These are phyloP conservation scores for Pharnaceum exiguum DNA, from an alignment of 148 eudicot species.

Conservation along the genomic window DNA sequence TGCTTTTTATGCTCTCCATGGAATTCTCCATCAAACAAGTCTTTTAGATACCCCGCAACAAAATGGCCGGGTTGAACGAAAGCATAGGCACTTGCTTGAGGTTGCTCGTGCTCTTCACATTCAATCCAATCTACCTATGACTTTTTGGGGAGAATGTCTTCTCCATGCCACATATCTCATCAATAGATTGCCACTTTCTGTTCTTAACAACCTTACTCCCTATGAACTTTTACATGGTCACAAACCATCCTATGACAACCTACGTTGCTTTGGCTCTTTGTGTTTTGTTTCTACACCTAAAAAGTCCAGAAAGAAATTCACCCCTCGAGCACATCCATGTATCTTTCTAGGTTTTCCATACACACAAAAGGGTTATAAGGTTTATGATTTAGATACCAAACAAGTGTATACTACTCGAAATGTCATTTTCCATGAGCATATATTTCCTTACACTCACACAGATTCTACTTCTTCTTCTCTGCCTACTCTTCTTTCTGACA, in stretches of 20 bases:
- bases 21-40: background rate
- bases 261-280: background rate
- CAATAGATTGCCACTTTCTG: background rate
- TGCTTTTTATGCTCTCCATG: background rate
- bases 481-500: too few relatives aligned
- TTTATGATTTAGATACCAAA: background rate
- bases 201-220: background rate
- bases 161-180: background rate
- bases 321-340: background rate
- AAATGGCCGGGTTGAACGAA: background rate
- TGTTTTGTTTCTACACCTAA: background rate
- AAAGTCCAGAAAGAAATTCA: background rate
- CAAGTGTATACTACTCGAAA: background rate
- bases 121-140: background rate
- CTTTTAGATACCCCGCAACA: too few relatives aligned
- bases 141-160: background rate
- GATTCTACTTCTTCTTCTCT: too few relatives aligned
- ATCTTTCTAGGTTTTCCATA: background rate
- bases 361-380: too few relatives aligned
- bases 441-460: background rate
- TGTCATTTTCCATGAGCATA: background rate
- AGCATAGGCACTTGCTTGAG: background rate
- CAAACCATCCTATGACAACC: background rate
- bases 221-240: background rate
- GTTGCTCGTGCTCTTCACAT: background rate